A percentile compares a stretch with the other conserved stretches of the same genome.
phyloP scores from a whole-genome alignment of 2,329 filamentous ascomycete genomes.

The Penicillium polonicum region DNA sequence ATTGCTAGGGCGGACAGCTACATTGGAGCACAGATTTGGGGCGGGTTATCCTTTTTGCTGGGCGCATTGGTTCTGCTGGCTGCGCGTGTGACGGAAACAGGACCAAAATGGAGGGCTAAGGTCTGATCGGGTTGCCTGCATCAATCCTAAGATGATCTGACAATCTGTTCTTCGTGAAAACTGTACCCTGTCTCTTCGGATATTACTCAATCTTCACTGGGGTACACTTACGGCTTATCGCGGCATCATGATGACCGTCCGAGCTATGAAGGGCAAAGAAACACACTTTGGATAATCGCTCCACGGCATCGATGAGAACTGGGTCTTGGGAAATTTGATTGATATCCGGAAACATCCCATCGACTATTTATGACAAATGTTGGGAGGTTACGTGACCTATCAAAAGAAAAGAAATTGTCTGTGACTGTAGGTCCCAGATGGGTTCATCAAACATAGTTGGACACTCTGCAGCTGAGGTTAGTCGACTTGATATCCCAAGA shows the following conservation, averaged over 20 bases:
- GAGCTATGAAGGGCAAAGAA: conserved; percentile 7
- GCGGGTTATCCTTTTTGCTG: conserved; percentile 25
- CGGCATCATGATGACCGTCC: conserved; percentile 3
- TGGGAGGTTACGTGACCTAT: background rate
- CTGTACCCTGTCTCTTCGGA: background rate
- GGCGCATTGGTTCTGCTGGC: conserved; percentile 14
- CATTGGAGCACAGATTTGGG: conserved; percentile 48
- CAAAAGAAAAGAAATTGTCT: background rate
- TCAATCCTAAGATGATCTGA: background rate
- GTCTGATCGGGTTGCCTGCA: background rate
- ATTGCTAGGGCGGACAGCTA: conserved; percentile 46
- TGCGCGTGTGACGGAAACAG: conserved; percentile 11
- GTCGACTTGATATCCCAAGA: background rate
- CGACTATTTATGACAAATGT: no score
- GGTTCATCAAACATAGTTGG: background rate
- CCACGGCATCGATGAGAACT: background rate
- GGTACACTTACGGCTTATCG: background rate
- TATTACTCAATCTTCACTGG: no score
- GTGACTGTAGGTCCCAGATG: background rate
- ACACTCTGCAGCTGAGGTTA: background rate
- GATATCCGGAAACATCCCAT: no score
- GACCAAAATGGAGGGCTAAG: conserved; percentile 7
- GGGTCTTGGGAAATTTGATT: no score
- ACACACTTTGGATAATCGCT: conserved; percentile 5
- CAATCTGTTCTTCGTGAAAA: background rate